Conservation (phyloP, 2,329 filamentous ascomycete species). For the Fusarium fujikuroi region DNA sequence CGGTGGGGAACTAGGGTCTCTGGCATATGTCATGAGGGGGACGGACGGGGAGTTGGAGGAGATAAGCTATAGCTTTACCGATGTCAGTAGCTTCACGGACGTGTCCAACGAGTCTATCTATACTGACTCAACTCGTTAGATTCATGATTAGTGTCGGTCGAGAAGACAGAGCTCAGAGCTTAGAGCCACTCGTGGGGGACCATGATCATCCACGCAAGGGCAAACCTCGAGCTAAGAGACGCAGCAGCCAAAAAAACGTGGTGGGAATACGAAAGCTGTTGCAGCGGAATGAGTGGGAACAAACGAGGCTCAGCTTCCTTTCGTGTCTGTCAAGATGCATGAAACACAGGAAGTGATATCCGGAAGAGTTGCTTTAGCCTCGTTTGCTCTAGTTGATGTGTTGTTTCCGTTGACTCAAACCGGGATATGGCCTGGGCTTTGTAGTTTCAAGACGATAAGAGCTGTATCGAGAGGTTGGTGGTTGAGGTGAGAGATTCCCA, state of each 20-base stretch:
- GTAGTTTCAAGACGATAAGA: conserved; percentile 15
- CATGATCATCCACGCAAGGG: background rate
- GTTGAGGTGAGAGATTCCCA: background rate
- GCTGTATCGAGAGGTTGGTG: conserved; percentile 4
- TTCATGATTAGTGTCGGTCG: background rate
- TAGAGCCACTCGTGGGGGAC: background rate
- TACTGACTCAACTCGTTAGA: background rate
- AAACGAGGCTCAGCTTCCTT: conserved; percentile 23
- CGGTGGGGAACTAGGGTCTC: conserved; percentile 12
- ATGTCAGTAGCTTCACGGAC: background rate
- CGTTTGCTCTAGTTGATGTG: conserved; percentile 6
- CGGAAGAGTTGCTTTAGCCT: conserved; percentile 5
- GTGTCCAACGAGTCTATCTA: background rate
- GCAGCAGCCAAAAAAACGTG: conserved; percentile 3
- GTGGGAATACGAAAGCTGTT: conserved; percentile 32
- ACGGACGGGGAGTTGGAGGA: background rate
- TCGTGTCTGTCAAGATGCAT: background rate
- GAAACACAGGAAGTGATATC: conserved; percentile 27
- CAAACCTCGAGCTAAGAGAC: background rate
- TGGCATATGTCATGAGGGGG: conserved; percentile 13
- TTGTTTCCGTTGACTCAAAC: conserved; percentile 31
- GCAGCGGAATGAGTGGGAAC: conserved; percentile 33
- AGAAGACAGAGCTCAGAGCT: background rate
- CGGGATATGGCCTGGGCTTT: conserved; percentile 33
- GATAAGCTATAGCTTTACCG: background rate